Base-by-base conservation (phyloP, 2,329 filamentous ascomycete species). In the Colletotrichum sp. region DNA sequence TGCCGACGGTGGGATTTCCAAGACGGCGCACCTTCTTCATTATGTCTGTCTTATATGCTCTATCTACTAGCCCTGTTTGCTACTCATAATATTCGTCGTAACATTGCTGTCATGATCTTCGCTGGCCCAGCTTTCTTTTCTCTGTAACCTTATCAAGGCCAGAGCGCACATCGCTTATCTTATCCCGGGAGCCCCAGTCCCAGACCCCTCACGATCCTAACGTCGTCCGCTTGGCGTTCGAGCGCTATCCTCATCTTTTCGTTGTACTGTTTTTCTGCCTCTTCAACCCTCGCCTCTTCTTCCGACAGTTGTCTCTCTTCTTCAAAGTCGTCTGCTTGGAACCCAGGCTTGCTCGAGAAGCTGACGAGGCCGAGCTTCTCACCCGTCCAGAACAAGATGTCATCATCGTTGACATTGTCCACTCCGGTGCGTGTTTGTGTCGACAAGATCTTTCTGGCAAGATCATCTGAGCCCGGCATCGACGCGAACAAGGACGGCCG, bases 331-430 rank as follows among this genome's bases (percentile, higher is more conserved):
- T 88, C 86, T 1, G 87, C 81, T 9, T 81, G 83, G 78, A 90
- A 91, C 1, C 88, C 86, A 6, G 88, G 84, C 80, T 84, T 81
- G 52, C 87, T 85, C 1, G 92, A 91, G 81, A 94, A 94, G 71
- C 86, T 88, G 24, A 98, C 83, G 74, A 97, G 87, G 1, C 95
- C 96, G 63, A 98, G 86, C 78, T 93, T 93, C 74, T 98, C 95
- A 21, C 95, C 96, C 0, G 96, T 98, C 96, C 96, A 98, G 63
- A 98, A 88, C 6, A 98, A 83, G 15, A 98, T 84, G 79, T 96
- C 93, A 80, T 95, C 92, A 66, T 91, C 83, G 78, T 91, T 92
- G 43, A 83, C 80, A 60, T 75, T 75, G 7, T 80, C 73, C 13
- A 64, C 57, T 13, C 82, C 79, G 38, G 81, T 76, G 30, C 74